phyloP scores from a whole-genome alignment of 345 rosid species.

The Orychophragmus violaceus region DNA sequence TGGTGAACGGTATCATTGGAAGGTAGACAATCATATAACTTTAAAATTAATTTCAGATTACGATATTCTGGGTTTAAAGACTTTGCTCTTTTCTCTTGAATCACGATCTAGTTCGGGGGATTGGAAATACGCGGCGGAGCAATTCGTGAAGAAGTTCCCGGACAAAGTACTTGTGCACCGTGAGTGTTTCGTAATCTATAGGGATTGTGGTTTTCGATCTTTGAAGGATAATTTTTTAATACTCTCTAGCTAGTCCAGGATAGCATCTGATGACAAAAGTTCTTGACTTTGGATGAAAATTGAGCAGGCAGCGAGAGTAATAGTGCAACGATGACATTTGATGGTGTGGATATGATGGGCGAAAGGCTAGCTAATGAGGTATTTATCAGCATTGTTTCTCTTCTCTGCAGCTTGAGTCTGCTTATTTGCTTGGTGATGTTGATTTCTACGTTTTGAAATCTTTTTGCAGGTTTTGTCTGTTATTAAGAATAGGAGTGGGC shows the following conservation, averaged over 20 bases:
- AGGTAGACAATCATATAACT: constrained; percentile 35
- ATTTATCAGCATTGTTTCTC: constrained; percentile 22
- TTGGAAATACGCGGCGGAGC: constrained; percentile 87
- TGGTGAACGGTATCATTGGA: constrained; percentile 83
- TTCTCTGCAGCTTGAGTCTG: not conserved
- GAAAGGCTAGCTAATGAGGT: constrained; percentile 94
- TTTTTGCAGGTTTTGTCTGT: constrained; percentile 63
- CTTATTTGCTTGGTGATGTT: not conserved
- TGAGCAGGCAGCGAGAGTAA: constrained; percentile 84
- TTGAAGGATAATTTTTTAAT: too few relatives aligned
- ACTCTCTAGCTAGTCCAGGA: too few relatives aligned
- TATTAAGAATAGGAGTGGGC: constrained; percentile 45
- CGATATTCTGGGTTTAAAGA: not conserved
- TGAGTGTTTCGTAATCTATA: constrained; percentile 38
- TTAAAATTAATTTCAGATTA: not conserved
- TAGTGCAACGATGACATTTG: constrained; percentile 67
- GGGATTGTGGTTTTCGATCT: too few relatives aligned
- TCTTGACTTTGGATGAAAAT: not conserved
- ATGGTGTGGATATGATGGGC: constrained; percentile 93
- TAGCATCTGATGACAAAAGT: not conserved
- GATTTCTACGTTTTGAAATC: constrained; percentile 3
- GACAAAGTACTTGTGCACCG: constrained; percentile 79
- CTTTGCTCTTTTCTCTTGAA: not conserved
- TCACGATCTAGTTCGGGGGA: constrained; percentile 57
- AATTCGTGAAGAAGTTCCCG: constrained; percentile 79